Percentiles rank a stretch among this genome's conserved stretches.
Conservation (phyloP, 163 green algal genomes). For the Prototheca wickerhamii region DNA sequence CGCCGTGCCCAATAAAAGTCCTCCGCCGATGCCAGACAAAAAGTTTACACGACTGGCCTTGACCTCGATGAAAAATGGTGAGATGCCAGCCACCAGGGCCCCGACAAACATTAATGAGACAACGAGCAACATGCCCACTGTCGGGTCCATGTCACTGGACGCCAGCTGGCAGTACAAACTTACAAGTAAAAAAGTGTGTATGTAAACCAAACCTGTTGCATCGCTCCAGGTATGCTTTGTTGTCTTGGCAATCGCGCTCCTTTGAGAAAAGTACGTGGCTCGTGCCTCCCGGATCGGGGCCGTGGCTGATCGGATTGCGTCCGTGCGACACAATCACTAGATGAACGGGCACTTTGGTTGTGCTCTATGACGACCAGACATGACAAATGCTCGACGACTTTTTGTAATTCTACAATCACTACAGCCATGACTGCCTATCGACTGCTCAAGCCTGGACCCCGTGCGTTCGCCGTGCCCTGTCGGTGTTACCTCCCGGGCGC, state of each 20-base stretch:
- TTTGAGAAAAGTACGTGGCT: too few species aligned
- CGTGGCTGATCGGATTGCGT: too few species aligned
- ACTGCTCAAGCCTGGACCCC: not conserved
- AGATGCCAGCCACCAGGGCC: slow-evolving; percentile 9
- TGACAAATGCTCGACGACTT: too few species aligned
- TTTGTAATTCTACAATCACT: too few species aligned
- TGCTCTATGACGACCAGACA: too few species aligned
- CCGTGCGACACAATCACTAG: too few species aligned
- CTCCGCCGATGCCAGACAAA: slow-evolving; percentile 36
- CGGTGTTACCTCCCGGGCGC: not conserved
- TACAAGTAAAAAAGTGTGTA: too few species aligned
- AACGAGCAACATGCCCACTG: not conserved
- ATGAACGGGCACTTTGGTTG: too few species aligned
- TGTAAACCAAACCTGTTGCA: too few species aligned
- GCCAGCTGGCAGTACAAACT: not conserved
- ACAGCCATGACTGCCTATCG: not conserved
- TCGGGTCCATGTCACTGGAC: not conserved
- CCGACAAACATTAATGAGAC: slow-evolving; percentile 33
- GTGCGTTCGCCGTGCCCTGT: not conserved
- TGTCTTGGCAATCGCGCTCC: too few species aligned
- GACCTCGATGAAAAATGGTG: slow-evolving; percentile 16
- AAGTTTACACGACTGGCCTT: not conserved
- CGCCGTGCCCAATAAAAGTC: slow-evolving; percentile 46
- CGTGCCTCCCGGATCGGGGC: too few species aligned
- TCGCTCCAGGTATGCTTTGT: too few species aligned